Evolutionary conservation across 345 rosid genomes (phyloP).

Genomic region (Firmiana major): DNA sequence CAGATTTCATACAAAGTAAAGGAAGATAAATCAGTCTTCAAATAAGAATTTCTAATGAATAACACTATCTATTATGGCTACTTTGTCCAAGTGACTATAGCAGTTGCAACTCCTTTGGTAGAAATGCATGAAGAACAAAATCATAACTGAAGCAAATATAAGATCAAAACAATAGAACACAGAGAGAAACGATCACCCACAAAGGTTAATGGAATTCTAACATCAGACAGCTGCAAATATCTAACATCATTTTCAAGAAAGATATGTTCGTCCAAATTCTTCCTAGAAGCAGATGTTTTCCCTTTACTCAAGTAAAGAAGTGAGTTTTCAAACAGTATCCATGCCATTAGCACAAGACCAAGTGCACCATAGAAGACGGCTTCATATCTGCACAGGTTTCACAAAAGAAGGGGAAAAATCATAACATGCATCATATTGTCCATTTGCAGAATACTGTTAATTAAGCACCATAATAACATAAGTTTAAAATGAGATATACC

Average conservation of each 20-base stretch:
- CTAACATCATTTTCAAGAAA: slow-evolving; percentile 52
- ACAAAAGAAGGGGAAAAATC: slow-evolving; percentile 17
- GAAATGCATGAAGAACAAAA: background rate
- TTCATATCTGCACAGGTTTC: slow-evolving; percentile 64
- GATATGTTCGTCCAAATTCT: slow-evolving; percentile 32
- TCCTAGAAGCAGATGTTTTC: slow-evolving; percentile 35
- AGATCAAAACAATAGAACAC: background rate
- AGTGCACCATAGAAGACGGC: slow-evolving; percentile 89
- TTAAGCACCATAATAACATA: background rate
- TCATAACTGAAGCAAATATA: background rate
- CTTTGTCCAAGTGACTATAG: background rate
- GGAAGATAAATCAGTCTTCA: background rate
- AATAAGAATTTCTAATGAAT: background rate
- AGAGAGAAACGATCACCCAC: slow-evolving; percentile 42
- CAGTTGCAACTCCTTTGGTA: background rate
- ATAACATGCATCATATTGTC: slow-evolving; percentile 4
- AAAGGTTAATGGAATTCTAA: slow-evolving; percentile 77
- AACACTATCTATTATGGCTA: background rate
- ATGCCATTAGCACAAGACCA: slow-evolving; percentile 66
- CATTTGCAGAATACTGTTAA: slow-evolving; percentile 1
- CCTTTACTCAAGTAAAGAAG: slow-evolving; percentile 43
- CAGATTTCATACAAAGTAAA: background rate
- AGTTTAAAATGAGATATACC: slow-evolving; percentile 39
- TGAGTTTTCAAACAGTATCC: slow-evolving; percentile 81
- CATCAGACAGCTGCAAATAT: slow-evolving; percentile 75